Evolutionary conservation across 208 protist species (phyloP), one percentile per base, ranked within the genome.

Genomic region (Trichomonas gallinae): DNA sequence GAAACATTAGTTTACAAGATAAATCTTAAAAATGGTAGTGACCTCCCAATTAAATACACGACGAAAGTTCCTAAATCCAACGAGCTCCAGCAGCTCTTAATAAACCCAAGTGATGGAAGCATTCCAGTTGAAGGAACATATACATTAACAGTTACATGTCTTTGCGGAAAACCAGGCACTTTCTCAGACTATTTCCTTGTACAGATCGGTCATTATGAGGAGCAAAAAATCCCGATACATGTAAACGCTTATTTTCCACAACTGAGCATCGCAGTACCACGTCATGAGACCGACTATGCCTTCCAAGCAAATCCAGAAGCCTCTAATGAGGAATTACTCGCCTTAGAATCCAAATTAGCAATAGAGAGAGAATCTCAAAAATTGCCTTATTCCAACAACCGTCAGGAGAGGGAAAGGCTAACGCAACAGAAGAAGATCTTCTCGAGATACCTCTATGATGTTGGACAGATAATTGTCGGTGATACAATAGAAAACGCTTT

Each of bases 201-300:
- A 31, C 87, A 93, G 46, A 93, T 93, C 46, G 87, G 87, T 21
- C 87, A 93, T 93, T 93, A 42, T 58, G 87, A 93, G 9, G 87
- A 93, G 9, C 15, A 48, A n/a, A 48, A 51, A 51, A 51, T 93
- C 6, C 44, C 40, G 17, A 93, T 93, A 38, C 9, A 51, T 93
- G 87, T 93, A 17, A 51, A 42, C 51, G 6, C 26, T 26, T 42
- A 8, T 38, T 51, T 93, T 4, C 36, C 40, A 8, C 87, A 93
- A 93, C 46, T 93, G 0, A 40, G 2, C 0, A 9, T 93, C 31
- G 26, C 0, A 34, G 4, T 93, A 6, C 87, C 87, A 38, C 40
- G 87, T 2, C 11, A 51, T 48, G 15, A 34, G 15, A 51, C 87
- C 15, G 83, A 89, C 26, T 45, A 44, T 8, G 38, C 40, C 46